phyloP scores from a whole-genome alignment of 2,329 filamentous ascomycete species.

The Pseudogymnoascus sp. region DNA sequence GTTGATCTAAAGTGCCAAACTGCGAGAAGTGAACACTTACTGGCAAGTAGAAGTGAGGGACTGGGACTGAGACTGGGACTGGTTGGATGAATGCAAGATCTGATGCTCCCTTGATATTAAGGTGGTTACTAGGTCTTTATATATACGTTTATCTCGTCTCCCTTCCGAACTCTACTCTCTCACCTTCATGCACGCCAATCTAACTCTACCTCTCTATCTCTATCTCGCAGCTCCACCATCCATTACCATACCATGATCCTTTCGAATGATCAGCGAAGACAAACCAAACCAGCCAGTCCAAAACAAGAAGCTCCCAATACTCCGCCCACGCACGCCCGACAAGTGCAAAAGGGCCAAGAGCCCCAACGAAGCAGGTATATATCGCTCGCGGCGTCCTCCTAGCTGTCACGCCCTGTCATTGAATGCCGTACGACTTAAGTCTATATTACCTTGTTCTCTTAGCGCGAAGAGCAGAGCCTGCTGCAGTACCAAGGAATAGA shows the following conservation, averaged over 20 bases:
- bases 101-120: background rate
- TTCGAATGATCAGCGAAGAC: background rate
- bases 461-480: background rate
- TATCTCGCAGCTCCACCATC: background rate
- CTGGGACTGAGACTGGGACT: background rate
- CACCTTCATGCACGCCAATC: background rate
- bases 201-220: background rate
- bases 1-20: background rate
- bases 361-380: background rate
- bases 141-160: background rate
- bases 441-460: conserved; percentile 1
- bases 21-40: background rate
- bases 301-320: conserved; percentile 2
- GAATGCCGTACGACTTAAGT: background rate
- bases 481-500: background rate
- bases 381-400: background rate
- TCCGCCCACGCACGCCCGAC: background rate
- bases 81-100: background rate
- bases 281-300: background rate
- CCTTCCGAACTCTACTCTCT: background rate
- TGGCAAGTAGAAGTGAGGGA: background rate
- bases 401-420: background rate
- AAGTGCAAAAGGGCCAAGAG: conserved; percentile 1
- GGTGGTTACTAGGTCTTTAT: background rate
- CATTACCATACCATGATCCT: background rate